Conservation (phyloP, 768 basidiomycete species). For the Cystoderma amianthinum region DNA sequence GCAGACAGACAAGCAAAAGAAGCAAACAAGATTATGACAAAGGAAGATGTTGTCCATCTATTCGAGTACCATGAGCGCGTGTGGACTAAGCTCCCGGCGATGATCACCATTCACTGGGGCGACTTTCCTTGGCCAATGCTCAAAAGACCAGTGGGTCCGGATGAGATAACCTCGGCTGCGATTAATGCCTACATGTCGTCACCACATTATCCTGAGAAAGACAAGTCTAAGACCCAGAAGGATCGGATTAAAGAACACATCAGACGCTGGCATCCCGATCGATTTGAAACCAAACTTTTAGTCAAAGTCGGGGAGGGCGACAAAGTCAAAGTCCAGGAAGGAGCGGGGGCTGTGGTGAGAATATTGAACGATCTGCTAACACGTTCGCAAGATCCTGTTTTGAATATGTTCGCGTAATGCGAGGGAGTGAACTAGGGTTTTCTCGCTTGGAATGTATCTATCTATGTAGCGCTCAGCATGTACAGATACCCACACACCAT, state of each 20-base stretch:
- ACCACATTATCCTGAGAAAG: slow-evolving; percentile 42
- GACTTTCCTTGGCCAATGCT: slow-evolving; percentile 74
- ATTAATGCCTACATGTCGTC: slow-evolving; percentile 61
- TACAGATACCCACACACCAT: slow-evolving; percentile 4
- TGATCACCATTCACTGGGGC: slow-evolving; percentile 48
- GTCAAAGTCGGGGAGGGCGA: slow-evolving; percentile 58
- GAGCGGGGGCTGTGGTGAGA: slow-evolving; percentile 67
- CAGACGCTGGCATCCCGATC: slow-evolving; percentile 77
- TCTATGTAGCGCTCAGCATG: slow-evolving; percentile 5
- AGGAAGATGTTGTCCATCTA: slow-evolving; percentile 48
- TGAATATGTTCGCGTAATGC: background rate
- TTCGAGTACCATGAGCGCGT: slow-evolving; percentile 58
- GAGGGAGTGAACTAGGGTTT: background rate
- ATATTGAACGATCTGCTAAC: slow-evolving; percentile 66
- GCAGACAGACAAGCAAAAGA: slow-evolving; percentile 46
- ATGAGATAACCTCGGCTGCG: slow-evolving; percentile 50
- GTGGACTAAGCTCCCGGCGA: slow-evolving; percentile 42
- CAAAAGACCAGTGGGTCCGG: slow-evolving; percentile 45
- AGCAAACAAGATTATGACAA: slow-evolving; percentile 43
- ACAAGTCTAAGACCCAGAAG: slow-evolving; percentile 46
- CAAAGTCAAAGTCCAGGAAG: slow-evolving; percentile 59
- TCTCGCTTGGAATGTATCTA: background rate
- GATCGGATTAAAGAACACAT: slow-evolving; percentile 75
- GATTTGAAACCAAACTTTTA: slow-evolving; percentile 67
- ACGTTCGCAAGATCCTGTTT: background rate